These are phyloP conservation scores for Phyllosticta citribraziliensis DNA, from an alignment of 2,329 filamentous ascomycete species.

Conservation along the genomic window DNA sequence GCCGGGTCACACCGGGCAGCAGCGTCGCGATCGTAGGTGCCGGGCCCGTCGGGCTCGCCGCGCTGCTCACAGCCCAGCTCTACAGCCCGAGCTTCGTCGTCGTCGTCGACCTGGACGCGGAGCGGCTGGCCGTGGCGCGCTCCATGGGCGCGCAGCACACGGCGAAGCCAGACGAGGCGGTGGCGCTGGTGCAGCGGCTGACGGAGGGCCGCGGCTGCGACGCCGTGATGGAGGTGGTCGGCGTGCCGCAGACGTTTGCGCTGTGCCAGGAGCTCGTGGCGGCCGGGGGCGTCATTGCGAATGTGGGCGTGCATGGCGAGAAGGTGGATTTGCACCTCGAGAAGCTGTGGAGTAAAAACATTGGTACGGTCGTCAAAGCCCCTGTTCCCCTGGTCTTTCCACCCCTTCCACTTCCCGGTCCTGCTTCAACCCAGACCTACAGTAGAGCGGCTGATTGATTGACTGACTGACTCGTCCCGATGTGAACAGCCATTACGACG, in stretches of 20 bases:
- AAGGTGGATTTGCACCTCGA: slow-evolving; percentile 44
- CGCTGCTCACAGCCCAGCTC: slow-evolving; percentile 44
- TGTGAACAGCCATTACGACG: slow-evolving; percentile 35
- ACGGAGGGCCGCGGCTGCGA: slow-evolving; percentile 47
- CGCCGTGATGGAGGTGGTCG: slow-evolving; percentile 49
- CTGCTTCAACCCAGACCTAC: neutral
- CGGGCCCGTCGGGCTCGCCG: slow-evolving; percentile 47
- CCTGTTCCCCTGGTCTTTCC: neutral
- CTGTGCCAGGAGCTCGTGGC: slow-evolving; percentile 46
- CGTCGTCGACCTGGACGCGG: slow-evolving; percentile 42
- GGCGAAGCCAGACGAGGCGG: slow-evolving; percentile 21
- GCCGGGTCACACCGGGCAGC: slow-evolving; percentile 41
- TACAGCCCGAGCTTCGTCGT: slow-evolving; percentile 45
- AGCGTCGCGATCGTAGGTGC: slow-evolving; percentile 47
- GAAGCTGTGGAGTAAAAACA: slow-evolving; percentile 45
- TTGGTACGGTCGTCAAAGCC: slow-evolving; percentile 25
- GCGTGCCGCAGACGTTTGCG: slow-evolving; percentile 43
- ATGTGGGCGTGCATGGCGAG: slow-evolving; percentile 49
- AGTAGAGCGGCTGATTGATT: neutral
- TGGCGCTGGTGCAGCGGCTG: slow-evolving; percentile 31
- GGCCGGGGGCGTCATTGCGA: slow-evolving; percentile 45
- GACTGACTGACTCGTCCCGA: neutral
- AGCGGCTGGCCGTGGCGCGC: slow-evolving; percentile 38
- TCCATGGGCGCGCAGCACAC: slow-evolving; percentile 40
- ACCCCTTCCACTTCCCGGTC: neutral